phyloP scores from a whole-genome alignment of 495 filamentous ascomycete genomes.

The Penicillium malachiteum region DNA sequence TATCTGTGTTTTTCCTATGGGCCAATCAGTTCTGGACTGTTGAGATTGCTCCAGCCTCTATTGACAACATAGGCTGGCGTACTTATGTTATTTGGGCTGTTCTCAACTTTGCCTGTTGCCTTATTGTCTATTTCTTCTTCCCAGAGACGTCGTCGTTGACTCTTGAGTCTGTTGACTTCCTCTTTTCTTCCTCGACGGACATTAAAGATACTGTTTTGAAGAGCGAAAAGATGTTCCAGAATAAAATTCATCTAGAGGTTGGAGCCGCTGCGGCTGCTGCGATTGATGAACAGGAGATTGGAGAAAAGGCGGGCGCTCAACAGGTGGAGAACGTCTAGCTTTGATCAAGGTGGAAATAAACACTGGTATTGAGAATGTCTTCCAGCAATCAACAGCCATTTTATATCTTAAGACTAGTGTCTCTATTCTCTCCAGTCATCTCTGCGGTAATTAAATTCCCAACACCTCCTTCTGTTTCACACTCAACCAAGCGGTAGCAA shows the following conservation, averaged over 20 bases:
- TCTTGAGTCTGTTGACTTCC: slow-evolving; percentile 26
- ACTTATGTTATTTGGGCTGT: slow-evolving; percentile 42
- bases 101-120: slow-evolving; percentile 35
- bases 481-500: too few relatives aligned
- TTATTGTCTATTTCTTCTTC: slow-evolving; percentile 32
- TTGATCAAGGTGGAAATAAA: background rate
- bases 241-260: background rate
- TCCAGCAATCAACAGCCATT: too few relatives aligned
- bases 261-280: background rate
- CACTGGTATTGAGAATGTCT: background rate
- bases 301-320: background rate
- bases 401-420: too few relatives aligned
- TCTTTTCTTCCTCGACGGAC: background rate
- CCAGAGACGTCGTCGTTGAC: slow-evolving; percentile 29
- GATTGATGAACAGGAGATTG: background rate
- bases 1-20: slow-evolving; percentile 20
- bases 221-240: background rate
- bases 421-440: too few relatives aligned
- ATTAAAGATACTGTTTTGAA: background rate
- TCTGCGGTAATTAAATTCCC: too few relatives aligned
- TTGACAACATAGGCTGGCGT: slow-evolving; percentile 23
- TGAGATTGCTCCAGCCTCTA: slow-evolving; percentile 22
- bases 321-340: background rate
- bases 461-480: too few relatives aligned
- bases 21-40: slow-evolving; percentile 23